A percentile compares a stretch with the other conserved stretches of the same genome.
phyloP scores from a whole-genome alignment of 169 alveolate species.

The Amoebophrya sp. region DNA sequence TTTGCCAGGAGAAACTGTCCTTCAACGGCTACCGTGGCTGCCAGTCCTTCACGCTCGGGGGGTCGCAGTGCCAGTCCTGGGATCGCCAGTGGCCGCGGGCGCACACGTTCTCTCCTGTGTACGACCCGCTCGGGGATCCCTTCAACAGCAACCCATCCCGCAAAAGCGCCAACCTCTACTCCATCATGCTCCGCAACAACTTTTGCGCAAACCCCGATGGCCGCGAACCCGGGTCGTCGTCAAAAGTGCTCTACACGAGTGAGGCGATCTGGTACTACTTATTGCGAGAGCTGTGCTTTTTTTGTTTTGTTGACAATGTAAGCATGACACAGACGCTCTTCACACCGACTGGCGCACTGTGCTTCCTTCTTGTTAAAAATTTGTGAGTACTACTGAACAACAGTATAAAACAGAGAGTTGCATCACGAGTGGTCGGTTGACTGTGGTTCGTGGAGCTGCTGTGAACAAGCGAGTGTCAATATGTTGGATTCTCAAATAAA shows the following conservation, averaged over 20 bases:
- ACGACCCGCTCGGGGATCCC: neutral
- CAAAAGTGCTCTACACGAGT: neutral
- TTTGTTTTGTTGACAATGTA: no score
- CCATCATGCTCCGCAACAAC: neutral
- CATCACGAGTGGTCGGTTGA: no score
- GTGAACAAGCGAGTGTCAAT: no score
- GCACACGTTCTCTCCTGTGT: neutral
- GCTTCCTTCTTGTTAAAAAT: no score
- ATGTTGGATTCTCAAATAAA: no score
- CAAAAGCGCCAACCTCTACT: neutral
- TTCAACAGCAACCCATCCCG: neutral
- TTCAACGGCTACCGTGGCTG: conserved; percentile 17
- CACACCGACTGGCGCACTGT: no score
- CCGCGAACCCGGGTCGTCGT: neutral
- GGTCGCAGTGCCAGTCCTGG: neutral
- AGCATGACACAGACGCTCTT: no score
- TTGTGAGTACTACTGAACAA: no score
- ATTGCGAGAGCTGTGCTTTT: no score
- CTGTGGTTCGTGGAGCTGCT: no score
- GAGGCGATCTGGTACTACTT: conserved; percentile 4
- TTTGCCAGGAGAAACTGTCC: neutral
- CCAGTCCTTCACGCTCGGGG: neutral
- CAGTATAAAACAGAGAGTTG: no score
- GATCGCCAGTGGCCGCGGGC: neutral
- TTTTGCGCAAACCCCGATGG: conserved; percentile 13